Evolutionary conservation across 2,329 filamentous ascomycete species (phyloP).

Genomic region (Ophiostoma novo-ulmi): DNA sequence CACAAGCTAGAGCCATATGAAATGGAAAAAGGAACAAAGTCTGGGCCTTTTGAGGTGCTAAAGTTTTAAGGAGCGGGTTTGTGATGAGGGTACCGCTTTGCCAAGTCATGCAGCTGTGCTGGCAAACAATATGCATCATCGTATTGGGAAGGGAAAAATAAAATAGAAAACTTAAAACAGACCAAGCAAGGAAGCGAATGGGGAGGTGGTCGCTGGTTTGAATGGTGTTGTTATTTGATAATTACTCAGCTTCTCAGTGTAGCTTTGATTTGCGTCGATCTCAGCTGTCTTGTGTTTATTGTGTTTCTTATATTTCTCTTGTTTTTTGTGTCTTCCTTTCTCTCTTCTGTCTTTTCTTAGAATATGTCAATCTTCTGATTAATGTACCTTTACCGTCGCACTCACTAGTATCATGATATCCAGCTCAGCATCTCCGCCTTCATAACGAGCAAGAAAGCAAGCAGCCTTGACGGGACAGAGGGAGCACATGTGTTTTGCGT

Average conservation of each 20-base stretch:
- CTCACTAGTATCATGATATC: not conserved
- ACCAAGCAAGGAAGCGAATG: not conserved
- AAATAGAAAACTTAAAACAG: not conserved
- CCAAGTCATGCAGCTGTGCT: slow-evolving; percentile 5
- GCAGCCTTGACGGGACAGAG: not conserved
- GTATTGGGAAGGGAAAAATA: not conserved
- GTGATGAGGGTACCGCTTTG: not conserved
- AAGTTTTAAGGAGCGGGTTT: not conserved
- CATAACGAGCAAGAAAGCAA: not conserved
- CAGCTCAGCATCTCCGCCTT: not conserved
- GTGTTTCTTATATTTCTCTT: not conserved
- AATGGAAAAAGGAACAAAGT: not conserved
- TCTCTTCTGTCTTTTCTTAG: not conserved
- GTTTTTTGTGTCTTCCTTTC: too few relatives aligned
- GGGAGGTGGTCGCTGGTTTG: not conserved
- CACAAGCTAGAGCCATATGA: not conserved
- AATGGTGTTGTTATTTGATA: not conserved
- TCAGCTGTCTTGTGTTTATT: not conserved
- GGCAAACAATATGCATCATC: not conserved
- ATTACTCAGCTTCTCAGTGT: not conserved
- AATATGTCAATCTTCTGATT: not conserved
- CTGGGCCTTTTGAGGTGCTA: not conserved
- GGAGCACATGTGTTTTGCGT: not conserved
- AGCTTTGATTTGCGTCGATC: not conserved
- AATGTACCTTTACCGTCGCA: not conserved